Base-by-base conservation (phyloP, 208 protist species). In the Balamuthia mandrillaris region DNA sequence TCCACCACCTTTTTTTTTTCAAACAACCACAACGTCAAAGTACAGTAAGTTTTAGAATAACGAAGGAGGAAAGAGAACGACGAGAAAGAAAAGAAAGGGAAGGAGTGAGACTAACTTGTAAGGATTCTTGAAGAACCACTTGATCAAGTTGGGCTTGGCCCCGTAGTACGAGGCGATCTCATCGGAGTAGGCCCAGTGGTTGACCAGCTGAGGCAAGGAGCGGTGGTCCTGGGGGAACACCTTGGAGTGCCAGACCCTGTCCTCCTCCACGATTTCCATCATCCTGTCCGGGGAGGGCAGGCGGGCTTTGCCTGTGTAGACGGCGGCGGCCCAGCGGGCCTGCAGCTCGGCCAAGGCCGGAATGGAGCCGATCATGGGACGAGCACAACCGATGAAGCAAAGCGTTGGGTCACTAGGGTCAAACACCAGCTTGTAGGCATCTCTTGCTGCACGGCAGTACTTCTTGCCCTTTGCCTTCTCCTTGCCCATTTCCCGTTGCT, bases 361-460 rank as follows among this genome's bases (percentile, higher is more conserved):
- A 39, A 81, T 81, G 37, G 72, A 81, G 35, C 70, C 70, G 14
- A 81, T 81, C 72, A 81, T 81, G 31, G 72, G 72, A 7, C 72
- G 6, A 16, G 72, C 72, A 37, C 3, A 63, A 41, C 72, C 72
- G 3, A 81, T 27, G 52, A 63, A 61, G 72, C 72, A 81, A 4
- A 81, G 72, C 14, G 72, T 81, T 16, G 72, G 72, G 27, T 81
- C 72, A n/a, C 31, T 27, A 1, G 72, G 72, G 18, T 81, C 72
- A 18, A 81, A 81, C n/a, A 81, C 72, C 27, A 81, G 47, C 72
- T 81, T 81, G 72, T 81, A 81, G 31, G 72, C 72, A 41, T 81
- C 44, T n/a, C n/a, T n/a, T n/a, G n/a, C n/a, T n/a, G n/a, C n/a
- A n/a, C n/a, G n/a, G 52, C 24, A n/a, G 29, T 60, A 60, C 3